A percentile compares a stretch with the other conserved stretches of the same genome.
Conservation (phyloP, 306 rosid genomes). For the Styphnolobium japonicum region DNA sequence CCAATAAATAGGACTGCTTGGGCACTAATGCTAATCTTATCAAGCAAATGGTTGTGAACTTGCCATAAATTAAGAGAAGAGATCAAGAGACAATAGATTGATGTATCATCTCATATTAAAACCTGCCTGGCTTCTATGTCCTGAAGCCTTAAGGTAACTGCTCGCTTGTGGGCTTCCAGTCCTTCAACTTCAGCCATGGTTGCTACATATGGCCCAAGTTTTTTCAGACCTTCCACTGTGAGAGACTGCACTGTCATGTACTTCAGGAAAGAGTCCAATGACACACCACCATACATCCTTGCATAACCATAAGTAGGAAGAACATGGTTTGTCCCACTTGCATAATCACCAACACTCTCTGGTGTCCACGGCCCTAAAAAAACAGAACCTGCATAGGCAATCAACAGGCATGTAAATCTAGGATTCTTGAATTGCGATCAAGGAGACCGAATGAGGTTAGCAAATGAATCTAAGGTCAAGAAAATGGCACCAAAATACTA, state of each 20-base stretch:
- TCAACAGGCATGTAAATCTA: neutral
- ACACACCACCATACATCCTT: conserved; percentile 84
- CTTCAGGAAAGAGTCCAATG: conserved; percentile 81
- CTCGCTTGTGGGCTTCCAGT: conserved; percentile 79
- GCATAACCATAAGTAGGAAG: conserved; percentile 92
- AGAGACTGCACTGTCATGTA: conserved; percentile 84
- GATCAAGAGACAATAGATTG: neutral
- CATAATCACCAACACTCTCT: conserved; percentile 90
- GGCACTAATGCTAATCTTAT: neutral
- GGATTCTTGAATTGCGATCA: neutral
- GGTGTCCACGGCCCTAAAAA: conserved; percentile 89
- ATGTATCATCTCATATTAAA: conserved; percentile 33
- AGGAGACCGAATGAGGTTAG: neutral
- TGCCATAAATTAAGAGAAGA: neutral
- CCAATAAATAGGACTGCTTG: neutral
- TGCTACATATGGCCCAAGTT: conserved; percentile 79
- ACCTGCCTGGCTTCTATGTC: conserved; percentile 61
- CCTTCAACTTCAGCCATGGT: conserved; percentile 93
- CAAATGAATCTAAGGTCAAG: neutral
- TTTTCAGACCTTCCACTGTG: conserved; percentile 75
- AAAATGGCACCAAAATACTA: neutral
- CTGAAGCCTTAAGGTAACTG: conserved; percentile 75
- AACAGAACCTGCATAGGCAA: conserved; percentile 62
- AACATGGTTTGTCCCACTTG: conserved; percentile 92
- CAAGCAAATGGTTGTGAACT: neutral